A percentile compares a stretch with the other conserved stretches of the same genome.
These are phyloP conservation scores for Hygrocybe coccinea DNA, from an alignment of 768 basidiomycete species.

Conservation along the genomic window DNA sequence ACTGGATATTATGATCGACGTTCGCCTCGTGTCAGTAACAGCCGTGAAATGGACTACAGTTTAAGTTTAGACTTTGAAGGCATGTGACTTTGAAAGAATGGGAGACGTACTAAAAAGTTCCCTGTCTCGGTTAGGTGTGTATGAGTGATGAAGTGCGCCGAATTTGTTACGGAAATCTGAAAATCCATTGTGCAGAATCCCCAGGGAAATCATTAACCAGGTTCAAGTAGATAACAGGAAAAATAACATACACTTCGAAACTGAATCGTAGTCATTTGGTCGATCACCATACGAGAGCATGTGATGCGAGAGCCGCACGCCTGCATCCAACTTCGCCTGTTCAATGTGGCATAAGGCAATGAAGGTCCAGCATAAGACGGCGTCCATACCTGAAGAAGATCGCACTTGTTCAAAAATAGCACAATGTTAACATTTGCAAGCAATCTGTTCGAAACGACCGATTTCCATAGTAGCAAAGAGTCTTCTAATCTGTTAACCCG, in stretches of 20 bases:
- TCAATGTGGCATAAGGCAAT: conserved; percentile 6
- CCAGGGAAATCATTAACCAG: conserved; percentile 3
- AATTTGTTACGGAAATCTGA: conserved; percentile 75
- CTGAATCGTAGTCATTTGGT: conserved; percentile 73
- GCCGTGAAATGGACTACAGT: conserved; percentile 68
- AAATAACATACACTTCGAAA: conserved; percentile 58
- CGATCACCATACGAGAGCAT: conserved; percentile 69
- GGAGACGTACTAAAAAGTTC: conserved; percentile 61
- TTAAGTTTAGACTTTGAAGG: not conserved
- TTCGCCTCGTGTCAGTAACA: conserved; percentile 75
- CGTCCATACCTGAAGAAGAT: conserved; percentile 58
- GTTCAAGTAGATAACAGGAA: conserved; percentile 1
- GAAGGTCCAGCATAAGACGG: not conserved
- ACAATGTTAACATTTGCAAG: conserved; percentile 72
- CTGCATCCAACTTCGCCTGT: conserved; percentile 70
- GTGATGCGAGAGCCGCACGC: conserved; percentile 65
- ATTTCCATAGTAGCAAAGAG: conserved; percentile 70
- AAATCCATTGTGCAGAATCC: no score
- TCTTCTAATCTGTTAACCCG: conserved; percentile 76
- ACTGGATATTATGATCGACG: conserved; percentile 65
- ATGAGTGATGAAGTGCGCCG: conserved; percentile 59
- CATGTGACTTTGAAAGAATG: not conserved
- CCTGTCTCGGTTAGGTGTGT: conserved; percentile 64
- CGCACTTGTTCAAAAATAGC: conserved; percentile 78
- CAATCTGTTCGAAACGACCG: conserved; percentile 66